Evolutionary conservation across 805 yeast species (phyloP).

Genomic region (Pichia eremophila): DNA sequence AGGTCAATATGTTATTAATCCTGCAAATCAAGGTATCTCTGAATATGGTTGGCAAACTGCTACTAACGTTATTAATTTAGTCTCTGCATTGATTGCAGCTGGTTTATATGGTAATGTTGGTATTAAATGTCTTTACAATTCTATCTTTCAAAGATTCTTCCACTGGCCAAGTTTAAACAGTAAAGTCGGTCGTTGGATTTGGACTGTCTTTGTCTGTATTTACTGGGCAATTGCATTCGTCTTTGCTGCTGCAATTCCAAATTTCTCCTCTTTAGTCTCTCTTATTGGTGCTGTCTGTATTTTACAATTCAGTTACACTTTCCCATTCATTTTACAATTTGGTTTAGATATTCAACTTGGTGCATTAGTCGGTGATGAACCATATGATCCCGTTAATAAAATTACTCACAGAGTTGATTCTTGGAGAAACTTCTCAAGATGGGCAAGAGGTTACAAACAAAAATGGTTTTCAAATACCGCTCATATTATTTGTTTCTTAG

Average conservation of each 20-base stretch:
- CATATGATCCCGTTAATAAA: slow-evolving; percentile 3
- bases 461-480: slow-evolving; percentile 5
- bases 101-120: slow-evolving; percentile 39
- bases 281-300: slow-evolving; percentile 37
- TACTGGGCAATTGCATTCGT: slow-evolving; percentile 38
- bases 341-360: slow-evolving; percentile 6
- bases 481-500: slow-evolving; percentile 3
- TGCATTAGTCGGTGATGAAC: slow-evolving; percentile 4
- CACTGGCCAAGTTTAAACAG: slow-evolving; percentile 27
- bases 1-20: slow-evolving; percentile 35
- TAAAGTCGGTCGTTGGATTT: slow-evolving; percentile 26
- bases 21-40: slow-evolving; percentile 36
- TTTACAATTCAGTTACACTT: slow-evolving; percentile 36
- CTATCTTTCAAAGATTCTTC: slow-evolving; percentile 27
- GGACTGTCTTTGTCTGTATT: slow-evolving; percentile 28
- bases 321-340: slow-evolving; percentile 25
- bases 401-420: slow-evolving; percentile 4
- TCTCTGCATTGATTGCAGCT: slow-evolving; percentile 38
- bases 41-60: slow-evolving; percentile 33
- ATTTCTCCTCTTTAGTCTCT: slow-evolving; percentile 29
- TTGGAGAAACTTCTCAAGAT: slow-evolving; percentile 4
- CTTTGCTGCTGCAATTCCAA: slow-evolving; percentile 36
- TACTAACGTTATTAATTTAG: slow-evolving; percentile 29
- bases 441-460: slow-evolving; percentile 7
- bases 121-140: slow-evolving; percentile 33